Base-by-base conservation (phyloP, 768 basidiomycete genomes). In the Suillus alpinus region DNA sequence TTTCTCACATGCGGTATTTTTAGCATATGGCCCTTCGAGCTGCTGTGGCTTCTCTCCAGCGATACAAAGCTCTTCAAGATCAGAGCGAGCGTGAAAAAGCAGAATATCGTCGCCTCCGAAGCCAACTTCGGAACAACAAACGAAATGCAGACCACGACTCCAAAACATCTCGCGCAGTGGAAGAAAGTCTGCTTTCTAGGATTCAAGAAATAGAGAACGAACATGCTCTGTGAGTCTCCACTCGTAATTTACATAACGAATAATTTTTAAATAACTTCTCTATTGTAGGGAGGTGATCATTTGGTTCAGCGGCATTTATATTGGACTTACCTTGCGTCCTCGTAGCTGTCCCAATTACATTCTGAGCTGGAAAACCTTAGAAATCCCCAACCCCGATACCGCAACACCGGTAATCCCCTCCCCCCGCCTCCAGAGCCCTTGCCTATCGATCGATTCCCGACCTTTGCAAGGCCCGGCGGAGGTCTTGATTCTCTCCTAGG, bases 361-460 rank as follows among this genome's bases (percentile, higher is more conserved):
- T 63, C 72, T 34, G 70, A 79, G 62, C 66, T 81, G 7, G 71
- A 76, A 61, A 69, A 73, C 23, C 74, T 79, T 59, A 74, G 73
- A 16, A 62, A 70, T 12, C 68, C 71, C 49, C 65, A 73, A 41
- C 65, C 67, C 6, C 70, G 66, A 46, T 73, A 66, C 64, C 73
- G 65, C 55, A 71, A 75, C 60, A 66, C 67, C 55, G 68, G 69
- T 40, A 85, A 85, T 65, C 85, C 85, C 4, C 77, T 86, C 20
- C 85, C 85, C 26, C 69, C 74, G 44, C 85, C 85, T n/a, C 85
- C 85, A 13, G 78, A 81, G 59, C 84, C 83, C 3, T 69, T 85
- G 7, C 75, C 81, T 9, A 70, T 80, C 10, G 79, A 81, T 29
- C 73, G 76, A 43, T 72, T 82, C 20, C 79, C 81, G 12, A 56